phyloP scores from a whole-genome alignment of 768 basidiomycete genomes.

The Kwoniella botswanensis region DNA sequence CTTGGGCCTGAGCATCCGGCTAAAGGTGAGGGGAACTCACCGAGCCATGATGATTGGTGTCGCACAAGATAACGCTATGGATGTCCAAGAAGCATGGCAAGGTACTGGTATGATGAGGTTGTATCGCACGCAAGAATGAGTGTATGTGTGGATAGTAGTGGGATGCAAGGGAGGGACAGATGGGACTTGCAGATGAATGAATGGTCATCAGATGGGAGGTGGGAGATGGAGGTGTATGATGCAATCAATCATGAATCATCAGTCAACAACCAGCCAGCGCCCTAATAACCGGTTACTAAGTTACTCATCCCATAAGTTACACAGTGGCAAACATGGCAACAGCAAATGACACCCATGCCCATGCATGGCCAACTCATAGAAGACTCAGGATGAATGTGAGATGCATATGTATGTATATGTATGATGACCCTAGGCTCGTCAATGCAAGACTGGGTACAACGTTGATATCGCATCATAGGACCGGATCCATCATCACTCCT shows the following conservation, averaged over 20 bases:
- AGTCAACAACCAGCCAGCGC: not conserved
- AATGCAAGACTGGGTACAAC: no score
- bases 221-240: not conserved
- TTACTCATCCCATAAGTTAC: no score
- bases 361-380: no score
- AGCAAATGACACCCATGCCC: no score
- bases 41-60: conserved; percentile 21
- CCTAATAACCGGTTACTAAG: no score
- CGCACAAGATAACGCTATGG: not conserved
- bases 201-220: not conserved
- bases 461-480: not conserved
- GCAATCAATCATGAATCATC: not conserved
- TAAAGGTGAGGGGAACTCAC: conserved; percentile 7
- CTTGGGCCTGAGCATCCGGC: not conserved
- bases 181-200: not conserved
- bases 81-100: not conserved
- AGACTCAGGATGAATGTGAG: no score
- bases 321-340: no score
- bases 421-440: no score
- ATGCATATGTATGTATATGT: no score
- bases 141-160: not conserved
- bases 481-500: conserved; percentile 20
- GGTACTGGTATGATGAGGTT: not conserved
- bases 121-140: not conserved
- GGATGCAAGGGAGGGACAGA: not conserved